A percentile compares a stretch with the other conserved stretches of the same genome.
Evolutionary conservation across 2,329 filamentous ascomycete genomes (phyloP).

Genomic region (Coniochaeta pulveracea): DNA sequence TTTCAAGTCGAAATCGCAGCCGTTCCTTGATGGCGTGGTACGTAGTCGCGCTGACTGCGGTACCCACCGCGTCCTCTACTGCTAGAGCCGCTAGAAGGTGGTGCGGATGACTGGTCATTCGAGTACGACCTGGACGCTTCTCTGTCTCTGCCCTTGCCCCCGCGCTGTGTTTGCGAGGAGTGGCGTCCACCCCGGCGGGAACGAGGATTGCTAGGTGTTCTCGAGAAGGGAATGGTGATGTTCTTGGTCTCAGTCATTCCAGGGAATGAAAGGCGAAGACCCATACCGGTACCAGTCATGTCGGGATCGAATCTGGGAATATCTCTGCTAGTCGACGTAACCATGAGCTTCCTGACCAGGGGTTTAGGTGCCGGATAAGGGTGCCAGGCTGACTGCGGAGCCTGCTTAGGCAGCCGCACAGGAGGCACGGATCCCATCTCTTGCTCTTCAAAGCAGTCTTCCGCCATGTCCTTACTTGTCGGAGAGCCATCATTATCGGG

Average conservation of each 20-base stretch:
- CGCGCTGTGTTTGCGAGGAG: conserved; percentile 8
- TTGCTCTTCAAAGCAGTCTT: conserved; percentile 72
- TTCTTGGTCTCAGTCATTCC: conserved; percentile 26
- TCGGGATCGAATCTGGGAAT: conserved; percentile 14
- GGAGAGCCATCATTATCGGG: conserved; percentile 26
- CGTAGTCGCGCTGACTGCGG: too few relatives aligned
- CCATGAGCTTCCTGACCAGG: conserved; percentile 37
- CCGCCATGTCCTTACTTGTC: conserved; percentile 58
- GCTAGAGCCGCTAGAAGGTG: background rate
- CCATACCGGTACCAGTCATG: conserved; percentile 18
- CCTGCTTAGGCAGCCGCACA: conserved; percentile 53
- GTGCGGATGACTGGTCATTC: conserved; percentile 2
- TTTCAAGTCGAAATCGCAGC: too few relatives aligned
- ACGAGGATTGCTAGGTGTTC: conserved; percentile 20
- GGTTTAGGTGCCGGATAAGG: conserved; percentile 44
- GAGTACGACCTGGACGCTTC: conserved; percentile 2
- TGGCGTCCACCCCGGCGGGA: conserved; percentile 13
- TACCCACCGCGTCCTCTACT: background rate
- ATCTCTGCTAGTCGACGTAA: conserved; percentile 26
- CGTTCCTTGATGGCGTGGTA: too few relatives aligned
- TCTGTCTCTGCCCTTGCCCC: conserved; percentile 11
- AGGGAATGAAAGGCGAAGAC: conserved; percentile 28
- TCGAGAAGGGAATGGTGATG: conserved; percentile 23
- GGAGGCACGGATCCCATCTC: conserved; percentile 69
- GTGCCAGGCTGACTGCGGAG: conserved; percentile 52